These are phyloP conservation scores for Flaveria ramosissima DNA, from an alignment of 129 eudicot species.

Conservation along the genomic window DNA sequence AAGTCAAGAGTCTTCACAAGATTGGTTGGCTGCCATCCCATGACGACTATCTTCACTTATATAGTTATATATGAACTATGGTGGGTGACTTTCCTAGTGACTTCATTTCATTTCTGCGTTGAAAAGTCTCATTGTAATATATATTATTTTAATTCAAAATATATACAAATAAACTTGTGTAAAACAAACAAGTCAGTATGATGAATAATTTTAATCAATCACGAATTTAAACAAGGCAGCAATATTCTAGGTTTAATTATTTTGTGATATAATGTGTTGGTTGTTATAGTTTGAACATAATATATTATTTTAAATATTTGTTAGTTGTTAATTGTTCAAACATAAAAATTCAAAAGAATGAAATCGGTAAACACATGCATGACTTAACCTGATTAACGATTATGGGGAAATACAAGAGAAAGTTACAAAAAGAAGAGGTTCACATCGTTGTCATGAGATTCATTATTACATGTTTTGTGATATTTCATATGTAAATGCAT, in stretches of 20 bases:
- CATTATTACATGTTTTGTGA: not conserved
- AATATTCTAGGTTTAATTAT: too few relatives aligned
- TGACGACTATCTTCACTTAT: constrained; percentile 7
- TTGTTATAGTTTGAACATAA: not conserved
- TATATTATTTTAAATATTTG: not conserved
- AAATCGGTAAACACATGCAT: not conserved
- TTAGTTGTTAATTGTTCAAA: not conserved
- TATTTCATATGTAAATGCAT: too few relatives aligned
- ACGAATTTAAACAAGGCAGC: too few relatives aligned
- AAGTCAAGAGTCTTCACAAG: constrained; percentile 18
- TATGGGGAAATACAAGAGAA: constrained; percentile 14
- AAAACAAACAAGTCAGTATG: not conserved
- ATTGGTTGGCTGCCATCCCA: constrained; percentile 30
- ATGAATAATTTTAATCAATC: too few relatives aligned
- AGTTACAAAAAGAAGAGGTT: not conserved
- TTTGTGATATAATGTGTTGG: not conserved
- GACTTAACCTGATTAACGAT: not conserved
- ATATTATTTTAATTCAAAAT: too few relatives aligned
- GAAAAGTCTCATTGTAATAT: constrained; percentile 5
- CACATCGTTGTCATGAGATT: too few relatives aligned
- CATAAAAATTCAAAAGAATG: not conserved
- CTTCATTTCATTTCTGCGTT: constrained; percentile 14
- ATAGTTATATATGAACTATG: not conserved
- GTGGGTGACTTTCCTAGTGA: constrained; percentile 17
- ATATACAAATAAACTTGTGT: not conserved